Evolutionary conservation across 1,139 yeast species (phyloP).

Genomic region (Suhomyces chickasaworum): DNA sequence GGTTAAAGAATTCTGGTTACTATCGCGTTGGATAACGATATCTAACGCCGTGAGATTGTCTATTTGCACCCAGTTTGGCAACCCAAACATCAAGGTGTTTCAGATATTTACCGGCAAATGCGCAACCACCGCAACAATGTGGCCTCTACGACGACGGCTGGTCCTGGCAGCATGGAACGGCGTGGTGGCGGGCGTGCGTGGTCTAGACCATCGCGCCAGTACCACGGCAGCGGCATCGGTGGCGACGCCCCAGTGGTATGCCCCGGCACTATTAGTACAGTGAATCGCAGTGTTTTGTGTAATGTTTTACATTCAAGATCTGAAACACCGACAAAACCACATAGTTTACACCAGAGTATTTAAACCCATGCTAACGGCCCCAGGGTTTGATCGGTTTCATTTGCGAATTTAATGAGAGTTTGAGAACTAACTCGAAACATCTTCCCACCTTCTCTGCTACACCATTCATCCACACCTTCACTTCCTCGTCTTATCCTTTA

Average conservation of each 20-base stretch:
- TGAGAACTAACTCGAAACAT: slow-evolving; percentile 13
- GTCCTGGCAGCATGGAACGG: slow-evolving; percentile 2
- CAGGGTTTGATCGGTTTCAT: slow-evolving; percentile 14
- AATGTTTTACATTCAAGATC: slow-evolving; percentile 22
- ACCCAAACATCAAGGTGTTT: slow-evolving; percentile 14
- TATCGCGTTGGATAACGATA: background rate
- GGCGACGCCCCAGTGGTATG: slow-evolving; percentile 1
- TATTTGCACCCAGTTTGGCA: slow-evolving; percentile 11
- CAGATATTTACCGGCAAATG: slow-evolving; percentile 14
- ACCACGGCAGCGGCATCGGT: background rate
- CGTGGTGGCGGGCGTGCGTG: slow-evolving; percentile 3
- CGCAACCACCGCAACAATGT: slow-evolving; percentile 5
- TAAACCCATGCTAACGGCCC: slow-evolving; percentile 14
- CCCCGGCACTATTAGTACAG: slow-evolving; percentile 2
- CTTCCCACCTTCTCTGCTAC: slow-evolving; percentile 2
- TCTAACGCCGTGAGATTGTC: slow-evolving; percentile 6
- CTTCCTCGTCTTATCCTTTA: background rate
- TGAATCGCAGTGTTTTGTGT: slow-evolving; percentile 15
- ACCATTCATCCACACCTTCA: background rate
- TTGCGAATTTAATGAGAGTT: slow-evolving; percentile 16
- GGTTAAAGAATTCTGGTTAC: background rate
- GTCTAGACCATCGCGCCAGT: slow-evolving; percentile 3
- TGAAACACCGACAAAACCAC: slow-evolving; percentile 20
- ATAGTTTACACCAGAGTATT: slow-evolving; percentile 16
- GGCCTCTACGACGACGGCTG: slow-evolving; percentile 1